A percentile compares a stretch with the other conserved stretches of the same genome.
Evolutionary conservation across 2,329 filamentous ascomycete species (phyloP).

Genomic region (Rhynchosporium graminicola): DNA sequence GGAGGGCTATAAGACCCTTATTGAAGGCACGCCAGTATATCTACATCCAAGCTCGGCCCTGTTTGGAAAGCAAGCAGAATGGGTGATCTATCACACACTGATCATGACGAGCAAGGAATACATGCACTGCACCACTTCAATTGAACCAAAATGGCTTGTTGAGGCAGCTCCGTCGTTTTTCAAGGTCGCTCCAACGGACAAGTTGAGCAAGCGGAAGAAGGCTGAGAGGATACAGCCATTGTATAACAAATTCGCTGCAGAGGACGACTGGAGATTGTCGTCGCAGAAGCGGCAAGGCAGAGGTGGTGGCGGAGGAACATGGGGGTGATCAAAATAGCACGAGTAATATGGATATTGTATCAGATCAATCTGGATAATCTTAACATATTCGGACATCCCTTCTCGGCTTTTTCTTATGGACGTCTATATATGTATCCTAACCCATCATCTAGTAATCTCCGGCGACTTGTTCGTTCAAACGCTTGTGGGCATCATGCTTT

Average conservation of each 20-base stretch:
- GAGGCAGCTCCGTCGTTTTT: constrained; percentile 99
- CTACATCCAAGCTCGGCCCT: constrained; percentile 89
- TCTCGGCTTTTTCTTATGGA: background rate
- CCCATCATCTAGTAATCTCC: constrained; percentile 8
- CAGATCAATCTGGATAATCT: background rate
- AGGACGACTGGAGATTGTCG: constrained; percentile 93
- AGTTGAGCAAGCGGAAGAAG: constrained; percentile 86
- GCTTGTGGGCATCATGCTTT: constrained; percentile 23
- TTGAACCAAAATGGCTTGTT: constrained; percentile 92
- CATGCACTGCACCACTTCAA: constrained; percentile 91
- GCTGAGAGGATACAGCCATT: constrained; percentile 93
- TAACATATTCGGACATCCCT: background rate
- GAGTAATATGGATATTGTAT: background rate
- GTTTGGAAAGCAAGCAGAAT: constrained; percentile 94
- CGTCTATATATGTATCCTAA: background rate
- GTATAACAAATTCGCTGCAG: constrained; percentile 87
- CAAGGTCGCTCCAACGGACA: constrained; percentile 88
- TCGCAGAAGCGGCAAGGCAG: constrained; percentile 84
- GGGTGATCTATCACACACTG: constrained; percentile 90
- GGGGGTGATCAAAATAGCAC: constrained; percentile 62
- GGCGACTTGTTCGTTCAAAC: constrained; percentile 22
- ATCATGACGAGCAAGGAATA: constrained; percentile 97
- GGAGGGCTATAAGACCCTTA: constrained; percentile 96
- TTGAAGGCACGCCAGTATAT: constrained; percentile 92
- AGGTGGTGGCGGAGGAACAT: constrained; percentile 87